Base-by-base conservation (phyloP, 2,329 filamentous ascomycete species). In the Berkeleyomyces rouxiae region DNA sequence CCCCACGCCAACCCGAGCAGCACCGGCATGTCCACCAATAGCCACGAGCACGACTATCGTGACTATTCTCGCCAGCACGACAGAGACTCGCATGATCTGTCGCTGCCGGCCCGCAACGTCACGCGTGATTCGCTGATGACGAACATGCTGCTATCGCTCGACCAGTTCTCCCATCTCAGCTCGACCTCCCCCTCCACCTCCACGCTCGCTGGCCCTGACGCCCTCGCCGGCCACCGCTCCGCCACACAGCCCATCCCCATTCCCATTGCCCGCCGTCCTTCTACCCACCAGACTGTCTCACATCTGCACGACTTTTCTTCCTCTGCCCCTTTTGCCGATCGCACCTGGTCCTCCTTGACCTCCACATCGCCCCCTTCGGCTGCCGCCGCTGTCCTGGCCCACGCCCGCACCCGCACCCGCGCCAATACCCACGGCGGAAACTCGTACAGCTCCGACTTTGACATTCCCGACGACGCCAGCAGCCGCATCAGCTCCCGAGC, bases 101-200 rank as follows among this genome's bases (percentile, higher is more conserved):
- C 88, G 64, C 79, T 95, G 69, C 85, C 85, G 59, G 83, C 87
- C 58, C 79, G 85, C 65, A 83, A 88, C 71, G 83, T 88, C 66
- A 89, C 88, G 47, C 84, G 92, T 68, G 89, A 95, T 70, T 96
- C 91, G 43, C 84, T 99, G 67, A 90, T 99, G 65, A 87, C 93
- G 73, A 95, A 96, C 73, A 93, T 99, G 86, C 83, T 97, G 65
- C 79, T 93, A 67, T 96, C 91, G 47, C 84, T 99, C 67, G 92
- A 96, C 74, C 87, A 92, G 72, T 84, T 92, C 70, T 65, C 65
- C 10, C 85, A 23, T 23, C 23, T 60, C 23, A 40, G 58, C 31
- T 36, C 59, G n/a, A 36, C 16, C 82, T 47, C 78, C 82, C 68
- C 77, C 73, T 53, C 77, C 80, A 67, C 66, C 62, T 63, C 68